A percentile compares a stretch with the other conserved stretches of the same genome.
phyloP scores from a whole-genome alignment of 2,329 filamentous ascomycete species.

The Raffaelea deltoideospora region DNA sequence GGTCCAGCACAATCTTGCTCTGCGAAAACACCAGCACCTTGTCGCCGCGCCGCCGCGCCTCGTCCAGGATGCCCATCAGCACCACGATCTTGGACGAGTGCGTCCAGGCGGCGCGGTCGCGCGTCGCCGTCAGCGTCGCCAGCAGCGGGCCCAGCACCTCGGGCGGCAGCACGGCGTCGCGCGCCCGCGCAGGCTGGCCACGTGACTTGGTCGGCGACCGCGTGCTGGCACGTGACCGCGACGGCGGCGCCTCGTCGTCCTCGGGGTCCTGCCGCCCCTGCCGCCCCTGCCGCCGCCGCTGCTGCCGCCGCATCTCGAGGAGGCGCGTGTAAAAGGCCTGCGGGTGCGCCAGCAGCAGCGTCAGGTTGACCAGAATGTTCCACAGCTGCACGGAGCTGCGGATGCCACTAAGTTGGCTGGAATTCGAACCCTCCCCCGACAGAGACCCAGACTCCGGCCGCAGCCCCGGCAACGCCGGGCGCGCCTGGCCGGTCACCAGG shows the following conservation, averaged over 20 bases:
- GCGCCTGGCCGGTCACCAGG: slow-evolving; percentile 1
- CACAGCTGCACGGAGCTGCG: slow-evolving; percentile 12
- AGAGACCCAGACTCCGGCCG: too few species aligned
- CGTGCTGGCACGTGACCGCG: background rate
- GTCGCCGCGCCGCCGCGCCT: slow-evolving; percentile 46
- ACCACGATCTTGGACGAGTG: slow-evolving; percentile 56
- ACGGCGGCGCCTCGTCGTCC: background rate
- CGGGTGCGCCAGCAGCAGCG: slow-evolving; percentile 37
- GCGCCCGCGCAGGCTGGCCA: background rate
- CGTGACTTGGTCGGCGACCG: too few species aligned
- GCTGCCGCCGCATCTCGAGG: slow-evolving; percentile 7
- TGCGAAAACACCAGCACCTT: slow-evolving; percentile 73
- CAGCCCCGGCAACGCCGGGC: too few species aligned
- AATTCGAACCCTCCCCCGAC: too few species aligned
- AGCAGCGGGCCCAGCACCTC: slow-evolving; percentile 17
- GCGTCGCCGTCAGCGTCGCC: slow-evolving; percentile 20
- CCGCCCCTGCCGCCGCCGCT: background rate
- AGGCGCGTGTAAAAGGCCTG: slow-evolving; percentile 26
- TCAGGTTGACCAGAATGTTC: slow-evolving; percentile 27
- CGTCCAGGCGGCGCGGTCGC: slow-evolving; percentile 25
- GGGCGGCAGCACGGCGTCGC: slow-evolving; percentile 11
- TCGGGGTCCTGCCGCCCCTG: background rate
- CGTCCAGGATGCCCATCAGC: slow-evolving; percentile 53
- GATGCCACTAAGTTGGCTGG: too few species aligned
- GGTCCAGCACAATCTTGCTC: slow-evolving; percentile 53